A percentile compares a stretch with the other conserved stretches of the same genome.
Conservation (phyloP, 2,329 filamentous ascomycete species). For the Penicillium vulpinum region DNA sequence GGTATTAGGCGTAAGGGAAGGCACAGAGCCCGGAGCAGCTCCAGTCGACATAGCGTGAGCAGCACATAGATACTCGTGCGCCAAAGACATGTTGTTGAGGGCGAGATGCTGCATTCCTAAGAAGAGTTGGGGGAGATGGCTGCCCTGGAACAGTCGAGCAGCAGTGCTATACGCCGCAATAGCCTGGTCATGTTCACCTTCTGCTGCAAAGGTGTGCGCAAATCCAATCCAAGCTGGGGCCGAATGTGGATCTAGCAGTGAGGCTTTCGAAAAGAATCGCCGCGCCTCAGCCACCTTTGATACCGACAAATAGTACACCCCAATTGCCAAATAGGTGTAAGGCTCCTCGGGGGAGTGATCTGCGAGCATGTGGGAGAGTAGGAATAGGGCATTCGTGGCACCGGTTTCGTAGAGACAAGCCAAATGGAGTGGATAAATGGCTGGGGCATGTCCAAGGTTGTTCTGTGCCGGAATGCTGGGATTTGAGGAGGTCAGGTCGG, state of each 20-base stretch:
- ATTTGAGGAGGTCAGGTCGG: conserved; percentile 56
- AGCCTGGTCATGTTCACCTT: conserved; percentile 96
- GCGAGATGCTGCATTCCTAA: conserved; percentile 98
- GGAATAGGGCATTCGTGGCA: conserved; percentile 83
- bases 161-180: conserved; percentile 97
- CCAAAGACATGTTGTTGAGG: conserved; percentile 89
- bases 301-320: conserved; percentile 89
- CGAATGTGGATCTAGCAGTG: conserved; percentile 96
- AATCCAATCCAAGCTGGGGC: conserved; percentile 98
- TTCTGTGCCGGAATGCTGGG: conserved; percentile 35
- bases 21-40: conserved; percentile 31
- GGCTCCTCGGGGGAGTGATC: conserved; percentile 90
- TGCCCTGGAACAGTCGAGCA: conserved; percentile 91
- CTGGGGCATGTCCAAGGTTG: conserved; percentile 47
- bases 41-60: conserved; percentile 66
- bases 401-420: conserved; percentile 86
- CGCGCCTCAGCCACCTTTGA: conserved; percentile 89
- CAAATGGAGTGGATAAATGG: conserved; percentile 83
- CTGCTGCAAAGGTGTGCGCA: conserved; percentile 94
- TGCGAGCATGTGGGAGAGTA: conserved; percentile 88
- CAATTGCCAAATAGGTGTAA: conserved; percentile 90
- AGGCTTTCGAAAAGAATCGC: conserved; percentile 95
- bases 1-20: conserved; percentile 26
- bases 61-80: conserved; percentile 90
- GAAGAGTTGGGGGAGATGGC: conserved; percentile 92